Base-by-base conservation (phyloP, 768 basidiomycete species). In the Amanita phalloides region DNA sequence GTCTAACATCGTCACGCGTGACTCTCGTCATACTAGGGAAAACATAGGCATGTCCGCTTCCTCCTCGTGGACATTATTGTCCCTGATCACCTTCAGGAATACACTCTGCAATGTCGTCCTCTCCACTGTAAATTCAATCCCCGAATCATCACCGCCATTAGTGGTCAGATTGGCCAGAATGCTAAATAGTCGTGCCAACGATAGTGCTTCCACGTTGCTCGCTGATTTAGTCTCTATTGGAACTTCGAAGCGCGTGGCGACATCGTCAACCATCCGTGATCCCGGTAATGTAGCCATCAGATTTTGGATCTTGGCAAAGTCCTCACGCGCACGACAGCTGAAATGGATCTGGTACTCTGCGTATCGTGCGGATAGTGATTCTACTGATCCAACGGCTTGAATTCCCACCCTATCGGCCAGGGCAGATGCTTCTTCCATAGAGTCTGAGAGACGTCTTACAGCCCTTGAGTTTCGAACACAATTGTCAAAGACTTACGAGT, bases 341-440 rank as follows among this genome's bases (percentile, higher is more conserved):
- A 90, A 82, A 62, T 89, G 86, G 17, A 88, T 79, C 58, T 88
- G 85, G 62, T 90, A 90, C 1, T 74, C 78, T 6, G 81, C 79
- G 60, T 88, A 83, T 17, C 84, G 80, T 25, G 76, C 69, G 1
- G 79, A 79, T 4, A 90, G 75, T 3, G 74, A 71, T 23, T 77
- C 73, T 0, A 77, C 80, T 2, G 84, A 82, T 1, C 84, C 86
- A 45, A 88, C 70, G 55, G 85, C 86, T 83, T 49, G 17, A 4
- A 90, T 89, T 17, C 84, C 86, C 14, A 89, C 87, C 60, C 81
- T 80, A 58, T 73, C 82, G 1, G 87, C 83, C 1, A 90, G 69
- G 5, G 84, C 84, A 13, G 85, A 84, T 1, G 85, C 86, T 64
- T 90, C 87, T 64, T 88, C 87, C 86, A 89, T 89, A 0, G 84